These are phyloP conservation scores for Mucor indicus DNA, from an alignment of 371 early-diverging fungal genomes.

Conservation along the genomic window DNA sequence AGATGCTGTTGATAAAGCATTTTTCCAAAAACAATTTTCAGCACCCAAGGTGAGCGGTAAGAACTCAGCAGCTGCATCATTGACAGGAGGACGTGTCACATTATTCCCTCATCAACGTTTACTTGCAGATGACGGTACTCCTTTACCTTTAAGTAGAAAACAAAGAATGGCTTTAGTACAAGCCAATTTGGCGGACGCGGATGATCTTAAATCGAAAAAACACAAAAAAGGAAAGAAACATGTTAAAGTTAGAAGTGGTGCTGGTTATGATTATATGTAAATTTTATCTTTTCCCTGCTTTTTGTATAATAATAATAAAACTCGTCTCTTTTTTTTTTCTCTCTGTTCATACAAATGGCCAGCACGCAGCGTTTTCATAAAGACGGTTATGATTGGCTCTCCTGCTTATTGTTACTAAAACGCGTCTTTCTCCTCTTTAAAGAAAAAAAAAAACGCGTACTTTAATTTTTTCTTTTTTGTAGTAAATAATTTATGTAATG, in stretches of 20 bases:
- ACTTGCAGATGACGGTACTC: constrained; percentile 49
- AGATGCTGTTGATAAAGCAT: constrained; percentile 62
- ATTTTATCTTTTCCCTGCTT: constrained; percentile 1
- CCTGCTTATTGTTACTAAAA: too few relatives aligned
- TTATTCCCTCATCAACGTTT: constrained; percentile 60
- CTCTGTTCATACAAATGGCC: too few relatives aligned
- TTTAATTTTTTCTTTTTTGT: too few relatives aligned
- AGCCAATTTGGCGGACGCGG: constrained; percentile 34
- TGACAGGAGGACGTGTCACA: constrained; percentile 56
- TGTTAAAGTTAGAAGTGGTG: constrained; percentile 68
- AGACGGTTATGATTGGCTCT: too few relatives aligned
- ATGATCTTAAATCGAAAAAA: constrained; percentile 49
- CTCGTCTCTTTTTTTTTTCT: too few relatives aligned
- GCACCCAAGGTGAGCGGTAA: constrained; percentile 56
- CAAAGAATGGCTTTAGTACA: constrained; percentile 46
- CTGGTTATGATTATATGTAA: constrained; percentile 50
- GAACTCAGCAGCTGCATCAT: constrained; percentile 21
- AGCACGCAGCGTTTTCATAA: too few relatives aligned
- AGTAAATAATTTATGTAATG: too few relatives aligned
- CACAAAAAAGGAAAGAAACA: constrained; percentile 84
- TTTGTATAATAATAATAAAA: too few relatives aligned
- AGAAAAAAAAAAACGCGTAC: too few relatives aligned
- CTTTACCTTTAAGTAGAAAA: constrained; percentile 36
- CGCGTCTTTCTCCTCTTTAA: too few relatives aligned
- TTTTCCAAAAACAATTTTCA: constrained; percentile 55